Conservation (phyloP, 805 yeast species). For the Metschnikowia koreensis region DNA sequence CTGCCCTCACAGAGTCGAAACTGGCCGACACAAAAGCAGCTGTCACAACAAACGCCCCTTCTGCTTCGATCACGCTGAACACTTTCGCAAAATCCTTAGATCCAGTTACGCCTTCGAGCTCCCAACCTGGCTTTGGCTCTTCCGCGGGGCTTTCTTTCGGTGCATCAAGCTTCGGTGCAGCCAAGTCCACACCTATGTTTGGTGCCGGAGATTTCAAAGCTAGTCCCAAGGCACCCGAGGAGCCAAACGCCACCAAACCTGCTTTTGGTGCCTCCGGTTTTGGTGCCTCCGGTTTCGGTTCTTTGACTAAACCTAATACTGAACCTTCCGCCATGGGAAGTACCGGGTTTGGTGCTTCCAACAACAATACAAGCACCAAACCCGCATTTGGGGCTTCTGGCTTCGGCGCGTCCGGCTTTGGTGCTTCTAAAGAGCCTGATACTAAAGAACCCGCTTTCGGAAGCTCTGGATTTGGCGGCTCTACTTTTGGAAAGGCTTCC, state of each 20-base stretch:
- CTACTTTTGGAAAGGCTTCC: not conserved
- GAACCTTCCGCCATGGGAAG: too few species aligned
- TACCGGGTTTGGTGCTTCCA: not conserved
- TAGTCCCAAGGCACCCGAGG: not conserved
- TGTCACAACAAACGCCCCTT: not conserved
- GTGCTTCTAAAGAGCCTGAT: not conserved
- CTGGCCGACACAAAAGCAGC: not conserved
- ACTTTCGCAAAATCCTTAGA: constrained; percentile 4
- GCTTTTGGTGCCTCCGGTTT: not conserved
- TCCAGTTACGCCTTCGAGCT: not conserved
- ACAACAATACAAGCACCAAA: not conserved
- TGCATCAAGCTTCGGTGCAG: constrained; percentile 17
- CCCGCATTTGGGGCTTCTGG: constrained; percentile 5
- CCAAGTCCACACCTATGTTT: constrained; percentile 2
- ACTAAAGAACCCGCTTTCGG: not conserved
- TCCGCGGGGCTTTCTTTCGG: constrained; percentile 5
- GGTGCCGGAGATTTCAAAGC: constrained; percentile 6
- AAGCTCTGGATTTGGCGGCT: not conserved
- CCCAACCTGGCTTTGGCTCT: not conserved
- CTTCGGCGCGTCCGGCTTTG: constrained; percentile 10
- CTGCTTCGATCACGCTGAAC: constrained; percentile 3
- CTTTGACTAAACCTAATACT: too few species aligned
- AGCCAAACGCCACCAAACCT: constrained; percentile 2
- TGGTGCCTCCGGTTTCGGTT: too few species aligned
- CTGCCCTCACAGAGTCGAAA: not conserved